Base-by-base conservation (phyloP, 73 alveolate genomes). In the Paramecium sonneborni region DNA sequence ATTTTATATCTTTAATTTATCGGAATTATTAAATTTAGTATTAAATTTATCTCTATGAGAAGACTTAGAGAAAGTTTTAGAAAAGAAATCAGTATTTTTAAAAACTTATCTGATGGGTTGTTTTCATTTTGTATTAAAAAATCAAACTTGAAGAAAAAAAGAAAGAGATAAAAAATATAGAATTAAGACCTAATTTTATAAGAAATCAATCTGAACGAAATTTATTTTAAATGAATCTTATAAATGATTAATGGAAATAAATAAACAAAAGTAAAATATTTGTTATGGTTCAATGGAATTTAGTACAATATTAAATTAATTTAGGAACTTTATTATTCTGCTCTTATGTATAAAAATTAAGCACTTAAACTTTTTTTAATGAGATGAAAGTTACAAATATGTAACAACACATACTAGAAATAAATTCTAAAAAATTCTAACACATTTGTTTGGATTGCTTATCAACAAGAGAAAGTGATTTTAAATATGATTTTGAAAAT, bases 21-120 rank as follows among this genome's bases (percentile, higher is more conserved):
- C 12, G 24, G 24, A 0, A 62, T 26, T 62, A 28, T 30, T 14
- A 26, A 12, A 26, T 23, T 12, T 62, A 62, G 15, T 52, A 52
- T n/a, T 52, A 52, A 52, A 12, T 46, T 1, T 18, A 15, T n/a
- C 48, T 14, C 20, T 32, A 72, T 72, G 86, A 34, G 86, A 35
- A 72, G 62, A 72, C 24, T 72, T 72, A 72, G 44, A 62, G n/a
- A 72, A 58, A 72, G 86, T 72, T 1, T 72, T 72, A 4, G 62
- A 58, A 35, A 72, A n/a, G 34, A 72, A 72, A 72, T 72, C 55
- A n/a, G 38, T 72, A 15, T n/a, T 72, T 7, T 62, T 72, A 8
- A 35, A 72, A 37, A 72, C 86, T 6, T 72, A 72, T n/a, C 30
- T 72, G 86, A 15, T 72, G 57, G 86, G 86, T 12, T 72, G 86